Conservation (phyloP, 2,329 filamentous ascomycete species). For the Paracorniculantispora psalliotae region DNA sequence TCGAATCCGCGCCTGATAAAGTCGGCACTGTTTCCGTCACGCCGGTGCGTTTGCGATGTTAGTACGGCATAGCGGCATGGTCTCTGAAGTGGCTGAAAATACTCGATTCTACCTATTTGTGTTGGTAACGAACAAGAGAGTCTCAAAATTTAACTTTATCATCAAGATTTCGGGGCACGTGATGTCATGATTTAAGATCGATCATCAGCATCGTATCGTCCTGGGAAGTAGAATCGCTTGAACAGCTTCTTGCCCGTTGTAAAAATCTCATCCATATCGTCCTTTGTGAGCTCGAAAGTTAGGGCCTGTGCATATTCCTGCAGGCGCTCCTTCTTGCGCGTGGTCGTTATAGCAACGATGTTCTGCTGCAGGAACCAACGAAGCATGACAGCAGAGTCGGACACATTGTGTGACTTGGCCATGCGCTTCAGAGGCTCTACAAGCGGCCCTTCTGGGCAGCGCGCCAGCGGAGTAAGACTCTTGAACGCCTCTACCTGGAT, state of each 20-base stretch:
- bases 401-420: conserved; percentile 6
- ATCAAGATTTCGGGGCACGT: neutral
- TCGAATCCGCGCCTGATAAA: too few species aligned
- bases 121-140: too few species aligned
- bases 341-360: conserved; percentile 4
- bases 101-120: too few species aligned
- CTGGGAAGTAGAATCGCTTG: conserved; percentile 4
- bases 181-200: neutral
- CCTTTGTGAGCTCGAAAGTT: conserved; percentile 1
- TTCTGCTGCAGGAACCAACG: conserved; percentile 6
- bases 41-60: too few species aligned
- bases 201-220: neutral
- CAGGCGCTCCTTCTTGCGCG: conserved; percentile 3
- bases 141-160: neutral
- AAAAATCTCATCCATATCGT: conserved; percentile 5
- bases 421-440: neutral
- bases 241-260: conserved; percentile 1
- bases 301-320: conserved; percentile 3
- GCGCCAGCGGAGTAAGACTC: conserved; percentile 13
- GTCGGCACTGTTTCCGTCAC: too few species aligned
- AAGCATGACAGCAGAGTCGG: conserved; percentile 1
- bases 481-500: conserved; percentile 11
- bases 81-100: too few species aligned
- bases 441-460: neutral
- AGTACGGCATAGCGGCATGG: too few species aligned